Percentiles rank a stretch among this genome's conserved stretches.
phyloP scores from a whole-genome alignment of 2,329 filamentous ascomycete species.

The Trichocomaceae sp. region DNA sequence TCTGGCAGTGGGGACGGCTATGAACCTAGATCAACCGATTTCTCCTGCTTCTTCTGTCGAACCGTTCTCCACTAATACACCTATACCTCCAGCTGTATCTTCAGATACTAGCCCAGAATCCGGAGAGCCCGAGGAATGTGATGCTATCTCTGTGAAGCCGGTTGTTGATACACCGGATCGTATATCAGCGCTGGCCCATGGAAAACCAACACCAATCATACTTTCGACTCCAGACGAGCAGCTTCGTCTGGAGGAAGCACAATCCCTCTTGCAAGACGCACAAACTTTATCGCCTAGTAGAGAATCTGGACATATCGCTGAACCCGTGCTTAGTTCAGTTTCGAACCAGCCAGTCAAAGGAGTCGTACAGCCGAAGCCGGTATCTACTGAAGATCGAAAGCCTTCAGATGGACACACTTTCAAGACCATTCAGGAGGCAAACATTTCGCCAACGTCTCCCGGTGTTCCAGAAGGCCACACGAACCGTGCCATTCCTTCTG shows the following conservation, averaged over 20 bases:
- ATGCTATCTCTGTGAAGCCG: slow-evolving; percentile 19
- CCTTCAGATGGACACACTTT: slow-evolving; percentile 13
- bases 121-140: slow-evolving; percentile 36
- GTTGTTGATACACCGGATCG: slow-evolving; percentile 16
- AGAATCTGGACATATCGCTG: slow-evolving; percentile 16
- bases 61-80: slow-evolving; percentile 66
- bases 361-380: slow-evolving; percentile 14
- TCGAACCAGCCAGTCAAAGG: slow-evolving; percentile 26
- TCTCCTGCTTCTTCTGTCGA: slow-evolving; percentile 59
- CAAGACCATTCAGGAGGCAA: slow-evolving; percentile 13
- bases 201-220: slow-evolving; percentile 24
- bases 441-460: slow-evolving; percentile 13
- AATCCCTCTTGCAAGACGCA: slow-evolving; percentile 27
- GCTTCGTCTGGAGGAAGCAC: slow-evolving; percentile 50
- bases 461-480: slow-evolving; percentile 12
- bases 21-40: slow-evolving; percentile 31
- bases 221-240: slow-evolving; percentile 54
- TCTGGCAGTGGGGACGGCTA: slow-evolving; percentile 21
- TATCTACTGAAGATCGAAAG: slow-evolving; percentile 17
- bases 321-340: slow-evolving; percentile 10
- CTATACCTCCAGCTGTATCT: slow-evolving; percentile 60
- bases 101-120: slow-evolving; percentile 71
- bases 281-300: slow-evolving; percentile 19
- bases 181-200: slow-evolving; percentile 20
- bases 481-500: neutral